These are phyloP conservation scores for Calocybe gangraenosa DNA, from an alignment of 768 basidiomycete genomes.

Conservation along the genomic window DNA sequence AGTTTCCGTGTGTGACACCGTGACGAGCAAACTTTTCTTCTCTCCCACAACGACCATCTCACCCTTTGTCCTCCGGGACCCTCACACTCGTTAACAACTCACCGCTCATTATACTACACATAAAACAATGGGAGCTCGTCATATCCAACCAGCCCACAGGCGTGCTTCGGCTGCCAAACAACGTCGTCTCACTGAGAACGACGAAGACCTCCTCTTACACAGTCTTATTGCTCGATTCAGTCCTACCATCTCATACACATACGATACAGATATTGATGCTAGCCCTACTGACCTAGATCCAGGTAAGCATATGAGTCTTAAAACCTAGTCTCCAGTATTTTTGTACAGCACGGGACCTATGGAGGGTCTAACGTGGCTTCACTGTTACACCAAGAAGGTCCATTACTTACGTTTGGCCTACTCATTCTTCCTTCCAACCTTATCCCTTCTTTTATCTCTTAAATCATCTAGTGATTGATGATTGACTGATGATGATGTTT, in stretches of 20 bases:
- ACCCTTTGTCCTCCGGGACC: conserved; percentile 13
- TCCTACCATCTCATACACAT: conserved; percentile 15
- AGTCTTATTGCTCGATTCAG: conserved; percentile 17
- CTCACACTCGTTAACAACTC: conserved; percentile 18
- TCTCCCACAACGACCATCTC: neutral
- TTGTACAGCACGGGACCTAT: too few species aligned
- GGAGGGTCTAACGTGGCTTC: too few species aligned
- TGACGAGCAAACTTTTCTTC: conserved; percentile 11
- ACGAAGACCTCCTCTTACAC: conserved; percentile 9
- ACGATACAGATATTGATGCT: conserved; percentile 2
- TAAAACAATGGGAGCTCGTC: conserved; percentile 12
- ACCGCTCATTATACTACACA: conserved; percentile 17
- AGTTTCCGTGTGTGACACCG: conserved; percentile 10
- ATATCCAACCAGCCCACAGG: conserved; percentile 11
- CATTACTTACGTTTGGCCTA: too few species aligned
- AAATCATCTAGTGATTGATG: too few species aligned
- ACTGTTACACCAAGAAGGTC: too few species aligned
- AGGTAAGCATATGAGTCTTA: conserved; percentile 2
- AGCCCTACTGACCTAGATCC: conserved; percentile 3
- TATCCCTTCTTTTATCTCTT: too few species aligned
- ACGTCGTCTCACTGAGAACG: conserved; percentile 15
- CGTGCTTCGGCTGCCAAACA: conserved; percentile 15
- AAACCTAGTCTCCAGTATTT: too few species aligned
- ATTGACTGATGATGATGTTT: too few species aligned
- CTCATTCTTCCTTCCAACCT: too few species aligned